A percentile compares a stretch with the other conserved stretches of the same genome.
Evolutionary conservation across 1,139 yeast species (phyloP).

Genomic region (Zhuliangozyma parablackwelliae): DNA sequence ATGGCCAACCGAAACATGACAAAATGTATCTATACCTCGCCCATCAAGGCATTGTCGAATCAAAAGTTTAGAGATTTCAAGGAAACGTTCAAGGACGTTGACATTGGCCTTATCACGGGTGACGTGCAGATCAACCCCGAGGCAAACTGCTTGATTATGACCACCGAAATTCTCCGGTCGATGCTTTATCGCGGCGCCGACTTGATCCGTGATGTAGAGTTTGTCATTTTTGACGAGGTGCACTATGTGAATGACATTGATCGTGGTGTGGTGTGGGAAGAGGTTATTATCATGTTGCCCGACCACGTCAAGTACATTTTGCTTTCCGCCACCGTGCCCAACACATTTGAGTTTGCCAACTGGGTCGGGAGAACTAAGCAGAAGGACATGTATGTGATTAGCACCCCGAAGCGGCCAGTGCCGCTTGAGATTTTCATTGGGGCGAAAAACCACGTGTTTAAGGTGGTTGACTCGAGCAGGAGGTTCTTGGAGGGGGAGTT

Average conservation of each 20-base stretch:
- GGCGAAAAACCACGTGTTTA: slow-evolving; percentile 63
- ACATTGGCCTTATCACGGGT: slow-evolving; percentile 94
- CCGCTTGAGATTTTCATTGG: slow-evolving; percentile 85
- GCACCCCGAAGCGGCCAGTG: slow-evolving; percentile 93
- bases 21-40: slow-evolving; percentile 87
- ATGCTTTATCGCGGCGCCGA: slow-evolving; percentile 98
- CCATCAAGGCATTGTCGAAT: slow-evolving; percentile 86
- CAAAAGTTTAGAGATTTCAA: slow-evolving; percentile 92
- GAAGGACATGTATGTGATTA: slow-evolving; percentile 90
- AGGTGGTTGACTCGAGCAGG: slow-evolving; percentile 71
- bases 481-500: slow-evolving; percentile 64
- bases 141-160: slow-evolving; percentile 95
- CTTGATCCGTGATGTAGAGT: slow-evolving; percentile 91
- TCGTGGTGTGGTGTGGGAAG: slow-evolving; percentile 99
- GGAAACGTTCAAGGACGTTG: slow-evolving; percentile 72
- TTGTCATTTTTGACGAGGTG: slow-evolving; percentile 95
- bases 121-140: slow-evolving; percentile 98
- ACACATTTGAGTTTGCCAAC: slow-evolving; percentile 94
- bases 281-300: slow-evolving; percentile 92
- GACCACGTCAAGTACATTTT: slow-evolving; percentile 89
- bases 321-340: slow-evolving; percentile 94
- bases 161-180: slow-evolving; percentile 91
- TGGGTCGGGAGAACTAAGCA: slow-evolving; percentile 98
- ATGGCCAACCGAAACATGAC: slow-evolving; percentile 90
- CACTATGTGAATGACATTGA: slow-evolving; percentile 96